Evolutionary conservation across 192 early-diverging fungal species (phyloP).

Genomic region (Paraglomus occultum): DNA sequence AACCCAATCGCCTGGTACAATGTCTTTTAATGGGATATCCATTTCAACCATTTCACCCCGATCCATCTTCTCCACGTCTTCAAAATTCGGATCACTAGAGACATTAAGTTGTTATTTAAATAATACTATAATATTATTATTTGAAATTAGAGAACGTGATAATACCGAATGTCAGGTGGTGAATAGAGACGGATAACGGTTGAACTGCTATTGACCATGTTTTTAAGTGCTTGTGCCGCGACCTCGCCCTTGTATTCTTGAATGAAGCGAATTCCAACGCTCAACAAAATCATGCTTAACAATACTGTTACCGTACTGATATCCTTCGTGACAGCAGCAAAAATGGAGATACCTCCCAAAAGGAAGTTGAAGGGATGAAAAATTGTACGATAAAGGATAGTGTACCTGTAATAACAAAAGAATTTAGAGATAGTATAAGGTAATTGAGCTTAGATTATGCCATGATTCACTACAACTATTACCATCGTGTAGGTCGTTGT

Average conservation of each 20-base stretch:
- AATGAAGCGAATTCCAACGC: slow-evolving; percentile 39
- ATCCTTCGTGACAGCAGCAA: slow-evolving; percentile 34
- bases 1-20: slow-evolving; percentile 50
- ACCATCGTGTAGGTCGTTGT: slow-evolving; percentile 2
- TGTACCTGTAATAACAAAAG: slow-evolving; percentile 31
- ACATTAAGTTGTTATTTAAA: not conserved
- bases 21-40: slow-evolving; percentile 42
- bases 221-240: slow-evolving; percentile 32
- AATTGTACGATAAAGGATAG: slow-evolving; percentile 36
- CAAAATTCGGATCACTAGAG: slow-evolving; percentile 34
- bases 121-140: not conserved
- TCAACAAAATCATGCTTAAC: slow-evolving; percentile 41
- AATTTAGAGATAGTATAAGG: not conserved
- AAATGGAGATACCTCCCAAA: slow-evolving; percentile 33
- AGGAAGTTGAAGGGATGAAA: slow-evolving; percentile 48
- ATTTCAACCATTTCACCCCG: slow-evolving; percentile 30
- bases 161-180: slow-evolving; percentile 27
- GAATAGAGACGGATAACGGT: slow-evolving; percentile 41
- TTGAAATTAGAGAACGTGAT: no score
- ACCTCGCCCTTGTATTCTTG: slow-evolving; percentile 43
- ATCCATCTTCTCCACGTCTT: slow-evolving; percentile 30
- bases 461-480: not conserved
- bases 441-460: not conserved
- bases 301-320: slow-evolving; percentile 32
- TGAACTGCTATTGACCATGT: slow-evolving; percentile 36